Evolutionary conservation across 2,329 filamentous ascomycete species (phyloP), one percentile per base, ranked within the genome.

Genomic region (Monilinia vaccinii-corymbosi): DNA sequence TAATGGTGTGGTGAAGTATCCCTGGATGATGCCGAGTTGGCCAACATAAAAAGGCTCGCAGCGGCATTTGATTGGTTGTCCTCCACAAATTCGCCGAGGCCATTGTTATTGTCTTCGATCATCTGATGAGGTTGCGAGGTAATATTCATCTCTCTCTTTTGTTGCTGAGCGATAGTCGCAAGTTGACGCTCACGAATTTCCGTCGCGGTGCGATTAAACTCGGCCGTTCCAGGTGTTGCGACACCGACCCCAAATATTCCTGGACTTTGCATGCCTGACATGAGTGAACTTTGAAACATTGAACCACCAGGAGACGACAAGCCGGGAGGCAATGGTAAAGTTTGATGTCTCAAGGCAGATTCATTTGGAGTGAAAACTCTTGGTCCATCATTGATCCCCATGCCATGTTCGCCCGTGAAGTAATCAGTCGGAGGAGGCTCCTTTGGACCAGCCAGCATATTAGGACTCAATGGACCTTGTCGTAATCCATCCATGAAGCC

Each of bases 341-440:
- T 44, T 11, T 28, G n/a, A 53, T 53, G 50, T 91, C 94, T 62
- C 94, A 83, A 56, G 97, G 78, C 95, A 9, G 93, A 97, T 76
- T 99, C 94, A 83, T 97, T 97, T 0, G 93, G 93, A 4, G 94
- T 97, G 71, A 96, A 96, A 58, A 89, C 89, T 8, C 50, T 44
- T 5, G 50, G 50, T 3, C 50, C 50, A 21, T 53, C 50, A 11
- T 21, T 9, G 18, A 53, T 23, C 4, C 13, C 31, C 18, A 53
- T 32, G 68, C 83, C 87, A 71, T 87, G 84, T 56, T 86, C 86
- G 69, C 96, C 91, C 67, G 83, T 82, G 72, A 97, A 96, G 76
- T 97, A 97, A 72, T 97, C 91, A 73, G 83, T 88, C 8, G 34
- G 40, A 18, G 44, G 32, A 18, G 44, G 38, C 59, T 76, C 75